phyloP scores from a whole-genome alignment of 352 stramenopile genomes.

The Globisporangium recalcitrans region DNA sequence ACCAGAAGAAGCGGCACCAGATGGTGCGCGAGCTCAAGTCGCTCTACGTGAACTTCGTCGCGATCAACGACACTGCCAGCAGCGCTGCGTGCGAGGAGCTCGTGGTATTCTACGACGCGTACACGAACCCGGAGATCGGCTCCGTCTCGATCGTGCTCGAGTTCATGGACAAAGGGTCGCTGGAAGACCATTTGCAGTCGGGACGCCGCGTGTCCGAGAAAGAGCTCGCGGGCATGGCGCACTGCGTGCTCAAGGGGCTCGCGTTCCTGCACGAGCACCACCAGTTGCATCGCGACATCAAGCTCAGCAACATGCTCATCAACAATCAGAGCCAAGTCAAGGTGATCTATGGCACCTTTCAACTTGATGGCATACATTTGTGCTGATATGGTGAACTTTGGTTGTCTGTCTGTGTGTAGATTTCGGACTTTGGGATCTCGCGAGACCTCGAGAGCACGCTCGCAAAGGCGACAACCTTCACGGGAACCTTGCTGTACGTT shows the following conservation, averaged over 20 bases:
- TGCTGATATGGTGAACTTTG: neutral
- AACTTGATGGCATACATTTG: neutral
- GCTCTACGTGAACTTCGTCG: constrained; percentile 76
- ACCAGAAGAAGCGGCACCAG: constrained; percentile 86
- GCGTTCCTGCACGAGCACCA: constrained; percentile 86
- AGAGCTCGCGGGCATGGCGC: constrained; percentile 77
- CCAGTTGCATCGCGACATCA: constrained; percentile 93
- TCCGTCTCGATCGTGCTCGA: constrained; percentile 92
- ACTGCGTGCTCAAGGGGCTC: constrained; percentile 76
- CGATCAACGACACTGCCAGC: constrained; percentile 38
- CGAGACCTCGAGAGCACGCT: constrained; percentile 77
- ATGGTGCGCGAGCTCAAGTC: constrained; percentile 86
- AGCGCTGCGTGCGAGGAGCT: constrained; percentile 72
- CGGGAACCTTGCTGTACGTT: constrained; percentile 85
- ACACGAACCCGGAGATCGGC: constrained; percentile 81
- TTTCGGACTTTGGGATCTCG: constrained; percentile 85
- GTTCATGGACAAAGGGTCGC: constrained; percentile 91
- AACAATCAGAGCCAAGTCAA: constrained; percentile 78
- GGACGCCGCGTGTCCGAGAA: constrained; percentile 46
- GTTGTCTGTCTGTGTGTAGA: constrained; percentile 21
- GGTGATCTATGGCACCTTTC: constrained; percentile 15
- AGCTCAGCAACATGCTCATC: constrained; percentile 93
- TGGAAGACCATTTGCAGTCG: constrained; percentile 72
- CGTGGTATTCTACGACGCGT: constrained; percentile 91
- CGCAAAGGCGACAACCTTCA: constrained; percentile 87